phyloP scores from a whole-genome alignment of 2,329 filamentous ascomycete species.

The Curvularia hawaiiensis region DNA sequence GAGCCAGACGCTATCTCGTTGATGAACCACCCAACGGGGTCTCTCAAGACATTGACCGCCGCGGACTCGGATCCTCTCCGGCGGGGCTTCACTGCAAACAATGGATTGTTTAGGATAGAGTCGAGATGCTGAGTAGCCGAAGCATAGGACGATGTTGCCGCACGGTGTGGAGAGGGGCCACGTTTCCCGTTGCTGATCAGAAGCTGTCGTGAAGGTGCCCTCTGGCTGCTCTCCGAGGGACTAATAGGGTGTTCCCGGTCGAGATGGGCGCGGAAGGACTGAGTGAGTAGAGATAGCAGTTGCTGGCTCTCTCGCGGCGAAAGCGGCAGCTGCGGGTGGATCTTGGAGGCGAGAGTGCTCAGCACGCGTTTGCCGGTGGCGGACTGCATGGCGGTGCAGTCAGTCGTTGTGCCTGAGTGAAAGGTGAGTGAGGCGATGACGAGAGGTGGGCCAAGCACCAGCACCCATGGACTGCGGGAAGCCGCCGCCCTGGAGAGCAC shows the following conservation, averaged over 20 bases:
- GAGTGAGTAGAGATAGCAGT: constrained; percentile 64
- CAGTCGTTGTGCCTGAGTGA: constrained; percentile 1
- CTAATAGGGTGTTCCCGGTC: constrained; percentile 60
- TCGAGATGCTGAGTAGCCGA: constrained; percentile 54
- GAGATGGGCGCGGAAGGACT: constrained; percentile 67
- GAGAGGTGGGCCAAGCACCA: constrained; percentile 14
- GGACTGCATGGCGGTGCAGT: constrained; percentile 54
- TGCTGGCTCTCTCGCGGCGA: constrained; percentile 63
- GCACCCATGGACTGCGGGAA: constrained; percentile 10
- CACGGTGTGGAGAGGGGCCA: constrained; percentile 13
- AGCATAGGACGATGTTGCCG: constrained; percentile 42
- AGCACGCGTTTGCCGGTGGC: constrained; percentile 49
- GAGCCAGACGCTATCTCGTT: constrained; percentile 46
- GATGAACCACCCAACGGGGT: constrained; percentile 51
- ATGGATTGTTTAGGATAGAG: constrained; percentile 57
- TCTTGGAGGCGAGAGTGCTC: constrained; percentile 56
- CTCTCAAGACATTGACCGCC: constrained; percentile 33
- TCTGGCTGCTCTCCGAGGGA: constrained; percentile 13
- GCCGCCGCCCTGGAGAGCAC: constrained; percentile 11
- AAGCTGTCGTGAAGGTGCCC: constrained; percentile 5
- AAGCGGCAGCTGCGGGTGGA: constrained; percentile 59
- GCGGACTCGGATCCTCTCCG: constrained; percentile 33
- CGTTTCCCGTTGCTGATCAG: constrained; percentile 14
- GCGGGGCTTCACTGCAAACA: constrained; percentile 49
- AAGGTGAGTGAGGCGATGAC: constrained; percentile 14